Evolutionary conservation across 257 asterid species (phyloP), one percentile per base, ranked within the genome.

Genomic region (Ocimum tenuiflorum): DNA sequence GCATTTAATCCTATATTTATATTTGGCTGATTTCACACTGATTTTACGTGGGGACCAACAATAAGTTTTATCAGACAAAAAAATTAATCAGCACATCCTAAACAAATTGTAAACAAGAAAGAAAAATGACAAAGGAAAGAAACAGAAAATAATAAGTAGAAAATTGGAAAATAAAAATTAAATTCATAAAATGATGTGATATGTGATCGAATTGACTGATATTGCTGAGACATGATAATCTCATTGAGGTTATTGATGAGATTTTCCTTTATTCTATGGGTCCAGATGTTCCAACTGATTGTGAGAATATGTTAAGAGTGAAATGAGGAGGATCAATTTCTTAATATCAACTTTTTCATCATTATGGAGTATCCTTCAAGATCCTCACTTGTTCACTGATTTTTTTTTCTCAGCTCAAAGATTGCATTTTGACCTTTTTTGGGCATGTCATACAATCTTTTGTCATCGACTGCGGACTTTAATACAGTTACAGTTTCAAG

Each of bases 231-330:
- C 78, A 75, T 75, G 74, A 79, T 74, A 64, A 75, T 79, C 71
- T 43, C 38, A 70, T 54, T 63, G 78, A 71, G 73, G 70, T 67
- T 73, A 65, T 64, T n/a, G 46, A 22, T 6, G 20, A 72, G 72
- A 75, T 75, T 75, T 75, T 60, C 9, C 79, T 79, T 79, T 72
- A 75, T 72, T 65, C 20, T 33, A 60, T 65, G 77, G 81, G 79
- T 48, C 79, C 74, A 29, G 35, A 69, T 75, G 74, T 75, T 72
- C 68, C 76, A 43, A 19, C 31, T 54, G 60, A 47, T 68, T 41
- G 18, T 66, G 67, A 47, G 53, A 38, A 17, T 29, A 65, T 18
- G 48, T 50, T 49, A 27, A 33, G 42, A 43, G 17, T 13, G 3
- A 51, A 62, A 27, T 6, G 7, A 55, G 15, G n/a, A 29, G 47